Percentiles rank a stretch among this genome's conserved stretches.
Conservation (phyloP, 768 basidiomycete genomes). For the Boletus pseudopeckii region DNA sequence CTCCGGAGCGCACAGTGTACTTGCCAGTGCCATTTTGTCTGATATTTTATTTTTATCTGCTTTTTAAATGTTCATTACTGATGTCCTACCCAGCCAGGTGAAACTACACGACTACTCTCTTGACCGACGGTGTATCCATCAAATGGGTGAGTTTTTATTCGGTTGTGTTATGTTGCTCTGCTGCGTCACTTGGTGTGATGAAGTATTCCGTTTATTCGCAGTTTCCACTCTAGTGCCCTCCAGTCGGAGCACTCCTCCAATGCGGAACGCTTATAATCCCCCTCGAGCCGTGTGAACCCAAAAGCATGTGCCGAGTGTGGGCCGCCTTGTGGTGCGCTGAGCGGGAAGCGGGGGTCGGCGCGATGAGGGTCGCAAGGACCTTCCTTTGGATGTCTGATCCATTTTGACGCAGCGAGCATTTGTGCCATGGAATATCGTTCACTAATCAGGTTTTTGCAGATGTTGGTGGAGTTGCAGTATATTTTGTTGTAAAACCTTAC, state of each 20-base stretch:
- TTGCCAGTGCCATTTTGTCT: constrained; percentile 90
- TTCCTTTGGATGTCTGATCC: constrained; percentile 90
- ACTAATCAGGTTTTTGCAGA: constrained; percentile 14
- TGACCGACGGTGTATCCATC: not conserved
- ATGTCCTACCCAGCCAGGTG: constrained; percentile 8
- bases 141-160: constrained; percentile 24
- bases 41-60: constrained; percentile 33
- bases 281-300: constrained; percentile 69
- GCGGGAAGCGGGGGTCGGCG: constrained; percentile 68
- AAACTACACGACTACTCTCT: too few species aligned
- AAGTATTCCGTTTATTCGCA: constrained; percentile 76
- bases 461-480: not conserved
- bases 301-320: constrained; percentile 58
- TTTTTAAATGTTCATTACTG: constrained; percentile 9
- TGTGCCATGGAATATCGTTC: not conserved
- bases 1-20: constrained; percentile 64
- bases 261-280: constrained; percentile 69
- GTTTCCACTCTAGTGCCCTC: constrained; percentile 81
- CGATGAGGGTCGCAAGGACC: constrained; percentile 66
- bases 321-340: constrained; percentile 70
- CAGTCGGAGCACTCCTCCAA: constrained; percentile 67
- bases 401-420: constrained; percentile 27
- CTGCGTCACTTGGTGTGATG: constrained; percentile 42
- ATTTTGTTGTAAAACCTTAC: not conserved
- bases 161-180: constrained; percentile 5